These are phyloP conservation scores for Leersia perrieri DNA, from an alignment of 176 grass and related monocot species.

Conservation along the genomic window DNA sequence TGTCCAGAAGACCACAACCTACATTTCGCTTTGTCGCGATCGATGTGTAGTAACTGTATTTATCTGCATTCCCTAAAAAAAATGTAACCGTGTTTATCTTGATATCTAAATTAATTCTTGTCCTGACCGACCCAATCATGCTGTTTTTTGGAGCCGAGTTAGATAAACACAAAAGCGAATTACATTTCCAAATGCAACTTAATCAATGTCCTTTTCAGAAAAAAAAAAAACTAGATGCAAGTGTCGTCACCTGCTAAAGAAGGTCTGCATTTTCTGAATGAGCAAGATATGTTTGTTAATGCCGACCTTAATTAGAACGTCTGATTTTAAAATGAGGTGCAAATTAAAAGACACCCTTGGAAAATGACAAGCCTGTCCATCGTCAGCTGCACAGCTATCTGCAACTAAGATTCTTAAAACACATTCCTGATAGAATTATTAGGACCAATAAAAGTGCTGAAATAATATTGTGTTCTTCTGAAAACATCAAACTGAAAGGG, in stretches of 20 bases:
- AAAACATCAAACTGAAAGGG: background rate
- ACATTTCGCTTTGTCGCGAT: constrained; percentile 10
- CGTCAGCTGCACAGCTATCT: background rate
- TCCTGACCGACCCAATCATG: background rate
- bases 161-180: background rate
- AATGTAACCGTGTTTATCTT: background rate
- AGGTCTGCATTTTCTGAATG: background rate
- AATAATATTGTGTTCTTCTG: background rate
- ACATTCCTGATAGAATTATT: background rate
- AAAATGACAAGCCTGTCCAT: constrained; percentile 19
- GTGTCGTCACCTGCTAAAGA: constrained; percentile 17
- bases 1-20: background rate
- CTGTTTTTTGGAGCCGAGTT: background rate
- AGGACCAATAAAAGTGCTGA: background rate
- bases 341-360: background rate
- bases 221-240: background rate
- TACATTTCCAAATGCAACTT: background rate
- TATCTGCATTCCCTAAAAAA: no score
- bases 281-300: constrained; percentile 42
- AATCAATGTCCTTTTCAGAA: constrained; percentile 1
- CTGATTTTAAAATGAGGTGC: background rate
- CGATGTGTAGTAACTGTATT: background rate
- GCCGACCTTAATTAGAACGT: constrained; percentile 26
- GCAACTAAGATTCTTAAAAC: background rate
- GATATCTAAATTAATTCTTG: background rate